Percentiles rank a stretch among this genome's conserved stretches.
phyloP scores from a whole-genome alignment of 73 alveolate species.

The Paramecium octaurelia region DNA sequence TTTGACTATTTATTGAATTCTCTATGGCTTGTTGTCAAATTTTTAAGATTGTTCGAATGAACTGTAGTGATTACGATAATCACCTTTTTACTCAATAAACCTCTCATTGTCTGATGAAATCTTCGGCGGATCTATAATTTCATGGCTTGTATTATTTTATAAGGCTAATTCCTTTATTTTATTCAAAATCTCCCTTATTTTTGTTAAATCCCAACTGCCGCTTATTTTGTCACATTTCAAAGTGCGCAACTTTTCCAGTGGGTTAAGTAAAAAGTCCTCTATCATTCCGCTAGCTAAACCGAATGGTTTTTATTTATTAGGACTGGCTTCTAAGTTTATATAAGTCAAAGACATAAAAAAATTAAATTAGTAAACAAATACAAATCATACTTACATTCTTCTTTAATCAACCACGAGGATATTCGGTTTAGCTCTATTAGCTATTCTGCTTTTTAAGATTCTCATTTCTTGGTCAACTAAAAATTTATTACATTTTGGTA shows the following conservation, averaged over 20 bases:
- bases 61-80: background rate
- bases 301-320: background rate
- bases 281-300: background rate
- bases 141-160: background rate
- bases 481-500: background rate
- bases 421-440: background rate
- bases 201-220: slow-evolving; percentile 8
- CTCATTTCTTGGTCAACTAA: background rate
- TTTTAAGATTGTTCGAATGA: background rate
- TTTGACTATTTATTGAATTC: background rate
- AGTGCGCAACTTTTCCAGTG: background rate
- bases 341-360: background rate
- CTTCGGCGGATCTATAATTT: background rate
- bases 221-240: background rate
- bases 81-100: background rate
- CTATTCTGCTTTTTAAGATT: background rate
- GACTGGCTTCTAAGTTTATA: background rate
- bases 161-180: background rate
- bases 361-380: background rate
- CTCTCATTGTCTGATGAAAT: background rate
- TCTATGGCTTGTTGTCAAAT: background rate
- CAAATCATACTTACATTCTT: background rate
- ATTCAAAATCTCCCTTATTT: background rate
- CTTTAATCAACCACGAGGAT: background rate
- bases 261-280: background rate